Conservation (phyloP, 768 basidiomycete species). For the Suillus subluteus region DNA sequence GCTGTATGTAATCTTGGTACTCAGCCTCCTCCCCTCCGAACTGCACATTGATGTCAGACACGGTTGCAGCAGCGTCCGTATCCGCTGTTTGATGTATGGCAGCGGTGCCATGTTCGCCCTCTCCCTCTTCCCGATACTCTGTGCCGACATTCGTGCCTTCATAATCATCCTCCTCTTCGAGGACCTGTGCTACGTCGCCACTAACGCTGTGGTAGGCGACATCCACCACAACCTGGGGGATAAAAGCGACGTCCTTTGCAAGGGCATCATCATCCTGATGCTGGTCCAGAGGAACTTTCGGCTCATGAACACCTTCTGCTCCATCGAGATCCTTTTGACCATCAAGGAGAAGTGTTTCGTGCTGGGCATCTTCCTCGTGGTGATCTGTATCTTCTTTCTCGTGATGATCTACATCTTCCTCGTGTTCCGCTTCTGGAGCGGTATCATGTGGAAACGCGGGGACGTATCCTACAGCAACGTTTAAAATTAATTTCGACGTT, state of each 20-base stretch:
- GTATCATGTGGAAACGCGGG: constrained; percentile 9
- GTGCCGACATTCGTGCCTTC: constrained; percentile 20
- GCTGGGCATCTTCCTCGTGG: not conserved
- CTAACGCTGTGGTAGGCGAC: constrained; percentile 23
- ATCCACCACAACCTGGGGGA: constrained; percentile 17
- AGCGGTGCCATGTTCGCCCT: constrained; percentile 32
- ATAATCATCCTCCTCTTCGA: constrained; percentile 28
- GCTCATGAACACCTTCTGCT: constrained; percentile 14
- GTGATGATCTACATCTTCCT: not conserved
- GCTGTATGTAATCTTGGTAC: constrained; percentile 36
- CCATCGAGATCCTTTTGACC: constrained; percentile 5
- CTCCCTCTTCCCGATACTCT: constrained; percentile 24
- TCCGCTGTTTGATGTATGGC: constrained; percentile 32
- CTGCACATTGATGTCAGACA: constrained; percentile 16
- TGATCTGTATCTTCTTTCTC: not conserved
- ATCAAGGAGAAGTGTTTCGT: constrained; percentile 8
- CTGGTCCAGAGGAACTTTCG: not conserved
- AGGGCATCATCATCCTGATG: constrained; percentile 14
- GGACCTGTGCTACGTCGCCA: constrained; percentile 18
- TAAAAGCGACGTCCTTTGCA: not conserved
- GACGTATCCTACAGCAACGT: not conserved
- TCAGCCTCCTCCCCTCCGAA: constrained; percentile 37
- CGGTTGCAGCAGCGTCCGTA: constrained; percentile 21
- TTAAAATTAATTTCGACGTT: not conserved
- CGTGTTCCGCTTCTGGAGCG: constrained; percentile 12